Evolutionary conservation across 2,329 filamentous ascomycete genomes (phyloP), one percentile per base, ranked within the genome.

Genomic region (Zymoseptoria pseudotritici): DNA sequence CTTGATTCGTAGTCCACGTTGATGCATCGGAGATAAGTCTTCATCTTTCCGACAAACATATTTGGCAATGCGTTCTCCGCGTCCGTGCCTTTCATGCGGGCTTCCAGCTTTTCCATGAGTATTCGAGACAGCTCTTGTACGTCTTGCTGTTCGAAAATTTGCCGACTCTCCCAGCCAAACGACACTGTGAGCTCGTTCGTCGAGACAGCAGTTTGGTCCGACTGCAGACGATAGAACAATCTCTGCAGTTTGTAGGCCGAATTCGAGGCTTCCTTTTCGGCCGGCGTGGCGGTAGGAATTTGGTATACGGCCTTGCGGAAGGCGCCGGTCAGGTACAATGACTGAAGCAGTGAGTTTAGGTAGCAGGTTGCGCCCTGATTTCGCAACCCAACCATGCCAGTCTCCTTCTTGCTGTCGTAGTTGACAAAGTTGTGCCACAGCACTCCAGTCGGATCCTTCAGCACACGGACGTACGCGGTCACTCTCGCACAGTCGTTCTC

Each of bases 351-450:
- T 17, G 78, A 80, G 66, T 82, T 82, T 17, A 82, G 74, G 63
- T 82, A 82, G 70, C 79, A 82, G 10, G 79, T 82, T 46, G 94
- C 94, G 65, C 94, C 94, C 75, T 97, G 94, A 71, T 99, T 99
- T 75, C 94, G 94, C 57, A 99, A 80, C 2, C 94, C 94, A 50
- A 99, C 94, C 79, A 92, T 97, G 59, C 94, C 94, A 0, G 94
- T 99, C 77, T 97, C 92, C 73, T 94, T 96, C 78, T 97, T 99
- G n/a, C 94, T 97, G 73, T 99, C 92, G 74, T 99, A 99, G 77
- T 93, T 92, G 72, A 86, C 82, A 74, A 96, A 93, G 76, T 90
- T 94, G 77, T 95, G 90, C 90, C 90, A 96, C 60, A 96, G 73
- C 4, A 94, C 90, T 58, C 90, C 90, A 0, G 90, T 96, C 64